Evolutionary conservation across 2,329 filamentous ascomycete species (phyloP).

Genomic region (Aspergillus brunneoviolaceus): DNA sequence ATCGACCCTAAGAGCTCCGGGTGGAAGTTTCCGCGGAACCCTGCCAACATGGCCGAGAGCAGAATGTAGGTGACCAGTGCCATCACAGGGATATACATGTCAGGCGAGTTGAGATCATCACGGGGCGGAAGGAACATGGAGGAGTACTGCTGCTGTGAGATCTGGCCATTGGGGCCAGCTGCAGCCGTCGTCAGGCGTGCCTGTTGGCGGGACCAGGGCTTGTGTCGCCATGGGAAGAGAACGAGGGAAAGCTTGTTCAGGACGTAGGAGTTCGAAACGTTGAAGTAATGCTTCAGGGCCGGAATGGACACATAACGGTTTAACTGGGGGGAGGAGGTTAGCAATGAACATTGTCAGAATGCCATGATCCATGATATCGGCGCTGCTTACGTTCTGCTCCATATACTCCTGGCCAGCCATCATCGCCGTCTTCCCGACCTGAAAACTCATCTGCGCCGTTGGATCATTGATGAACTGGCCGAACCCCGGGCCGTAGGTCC

Average conservation of each 20-base stretch:
- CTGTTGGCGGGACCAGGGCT: conserved; percentile 93
- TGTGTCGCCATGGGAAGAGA: conserved; percentile 95
- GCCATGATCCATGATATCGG: not conserved
- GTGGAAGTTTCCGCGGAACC: conserved; percentile 85
- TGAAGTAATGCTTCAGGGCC: conserved; percentile 97
- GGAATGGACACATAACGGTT: conserved; percentile 87
- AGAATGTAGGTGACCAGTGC: conserved; percentile 96
- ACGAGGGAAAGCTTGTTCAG: conserved; percentile 90
- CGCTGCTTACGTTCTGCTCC: conserved; percentile 78
- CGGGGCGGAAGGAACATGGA: conserved; percentile 78
- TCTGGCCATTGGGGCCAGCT: conserved; percentile 57
- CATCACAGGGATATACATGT: conserved; percentile 99
- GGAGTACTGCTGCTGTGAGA: conserved; percentile 56
- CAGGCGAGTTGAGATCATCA: conserved; percentile 94
- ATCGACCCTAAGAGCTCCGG: conserved; percentile 90
- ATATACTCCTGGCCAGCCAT: conserved; percentile 90
- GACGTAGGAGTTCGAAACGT: conserved; percentile 97
- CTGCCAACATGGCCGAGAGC: conserved; percentile 84
- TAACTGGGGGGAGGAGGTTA: conserved; percentile 50
- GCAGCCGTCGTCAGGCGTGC: conserved; percentile 48
- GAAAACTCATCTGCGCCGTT: conserved; percentile 89
- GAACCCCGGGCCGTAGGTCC: conserved; percentile 60
- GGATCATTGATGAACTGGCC: conserved; percentile 95
- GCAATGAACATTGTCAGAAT: not conserved
- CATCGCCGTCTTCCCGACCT: conserved; percentile 89